Conservation (phyloP, 306 rosid species). For the Citrullus mucosospermus region DNA sequence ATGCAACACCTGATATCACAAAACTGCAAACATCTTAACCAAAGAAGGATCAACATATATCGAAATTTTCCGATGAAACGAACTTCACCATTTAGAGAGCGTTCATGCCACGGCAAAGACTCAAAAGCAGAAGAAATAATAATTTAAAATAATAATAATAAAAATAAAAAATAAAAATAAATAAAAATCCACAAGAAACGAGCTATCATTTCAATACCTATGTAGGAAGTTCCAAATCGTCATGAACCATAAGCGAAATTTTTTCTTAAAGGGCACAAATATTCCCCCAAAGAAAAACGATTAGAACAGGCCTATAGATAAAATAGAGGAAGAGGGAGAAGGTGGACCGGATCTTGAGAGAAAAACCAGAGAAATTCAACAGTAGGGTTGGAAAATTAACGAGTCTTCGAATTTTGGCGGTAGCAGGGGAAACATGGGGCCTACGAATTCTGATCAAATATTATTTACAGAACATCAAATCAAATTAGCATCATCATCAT, state of each 20-base stretch:
- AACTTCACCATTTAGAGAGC: neutral
- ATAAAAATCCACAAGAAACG: too few relatives aligned
- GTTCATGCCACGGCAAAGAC: neutral
- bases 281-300: neutral
- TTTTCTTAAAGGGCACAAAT: neutral
- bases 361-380: constrained; percentile 4
- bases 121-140: neutral
- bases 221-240: neutral
- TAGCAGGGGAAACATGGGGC: constrained; percentile 3
- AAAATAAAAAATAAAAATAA: too few relatives aligned
- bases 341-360: neutral
- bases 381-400: constrained; percentile 19
- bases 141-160: too few relatives aligned
- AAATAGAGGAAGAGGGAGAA: neutral
- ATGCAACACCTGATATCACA: neutral
- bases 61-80: neutral
- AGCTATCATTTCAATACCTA: constrained; percentile 5
- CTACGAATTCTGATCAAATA: neutral
- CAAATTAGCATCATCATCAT: neutral
- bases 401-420: neutral
- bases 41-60: neutral
- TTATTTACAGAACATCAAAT: neutral
- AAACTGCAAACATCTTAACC: neutral
- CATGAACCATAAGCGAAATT: neutral
- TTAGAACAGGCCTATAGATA: neutral